phyloP scores from a whole-genome alignment of 768 basidiomycete species.

The Amanita jacksonii region DNA sequence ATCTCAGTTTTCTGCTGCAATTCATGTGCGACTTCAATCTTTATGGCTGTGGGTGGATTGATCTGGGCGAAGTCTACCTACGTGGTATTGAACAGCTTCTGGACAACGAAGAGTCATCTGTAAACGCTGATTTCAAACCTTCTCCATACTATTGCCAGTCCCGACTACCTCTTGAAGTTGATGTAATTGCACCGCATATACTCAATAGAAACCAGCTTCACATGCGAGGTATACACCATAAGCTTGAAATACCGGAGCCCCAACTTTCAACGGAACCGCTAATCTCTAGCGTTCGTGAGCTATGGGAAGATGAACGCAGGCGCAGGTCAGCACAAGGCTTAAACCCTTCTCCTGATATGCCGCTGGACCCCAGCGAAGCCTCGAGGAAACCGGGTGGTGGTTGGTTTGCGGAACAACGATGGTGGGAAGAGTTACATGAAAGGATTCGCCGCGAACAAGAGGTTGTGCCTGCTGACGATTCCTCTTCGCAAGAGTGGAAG shows the following conservation, averaged over 20 bases:
- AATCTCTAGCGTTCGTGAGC: slow-evolving; percentile 80
- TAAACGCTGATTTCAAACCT: slow-evolving; percentile 10
- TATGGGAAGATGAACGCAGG: slow-evolving; percentile 94
- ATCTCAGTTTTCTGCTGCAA: slow-evolving; percentile 81
- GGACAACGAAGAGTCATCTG: slow-evolving; percentile 23
- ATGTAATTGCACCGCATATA: slow-evolving; percentile 73
- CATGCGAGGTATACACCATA: slow-evolving; percentile 53
- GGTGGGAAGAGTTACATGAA: slow-evolving; percentile 63
- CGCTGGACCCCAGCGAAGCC: slow-evolving; percentile 57
- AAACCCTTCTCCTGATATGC: slow-evolving; percentile 62
- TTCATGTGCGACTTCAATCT: slow-evolving; percentile 94
- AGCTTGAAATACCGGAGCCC: slow-evolving; percentile 58
- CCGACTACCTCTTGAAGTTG: slow-evolving; percentile 69
- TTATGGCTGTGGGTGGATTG: slow-evolving; percentile 88
- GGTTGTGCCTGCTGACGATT: slow-evolving; percentile 11
- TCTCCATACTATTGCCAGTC: slow-evolving; percentile 63
- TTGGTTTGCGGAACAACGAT: slow-evolving; percentile 66
- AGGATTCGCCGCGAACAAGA: slow-evolving; percentile 43
- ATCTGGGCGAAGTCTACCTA: slow-evolving; percentile 58
- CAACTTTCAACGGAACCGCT: slow-evolving; percentile 55
- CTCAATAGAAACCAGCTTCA: slow-evolving; percentile 66
- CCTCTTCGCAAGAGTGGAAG: slow-evolving; percentile 42
- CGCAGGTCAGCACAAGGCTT: slow-evolving; percentile 61
- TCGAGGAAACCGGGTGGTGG: slow-evolving; percentile 45
- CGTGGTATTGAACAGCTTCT: slow-evolving; percentile 28